Percentiles rank a stretch among this genome's conserved stretches.
Evolutionary conservation across 345 rosid species (phyloP).

Genomic region (Limnanthes douglasii): DNA sequence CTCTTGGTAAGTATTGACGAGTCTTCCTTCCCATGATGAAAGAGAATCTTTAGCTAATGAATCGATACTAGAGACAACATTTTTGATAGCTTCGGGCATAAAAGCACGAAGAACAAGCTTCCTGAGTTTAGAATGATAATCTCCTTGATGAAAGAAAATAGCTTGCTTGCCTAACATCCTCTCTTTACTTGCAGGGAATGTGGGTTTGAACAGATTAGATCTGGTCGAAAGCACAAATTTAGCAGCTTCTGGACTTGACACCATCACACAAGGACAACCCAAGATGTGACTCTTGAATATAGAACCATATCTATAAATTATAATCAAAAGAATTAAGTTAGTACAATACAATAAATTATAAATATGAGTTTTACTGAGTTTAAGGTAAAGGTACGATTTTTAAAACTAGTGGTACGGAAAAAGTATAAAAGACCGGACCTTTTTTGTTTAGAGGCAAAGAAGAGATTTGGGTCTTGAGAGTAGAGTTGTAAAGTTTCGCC

Average conservation of each 20-base stretch:
- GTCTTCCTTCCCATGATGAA: slow-evolving; percentile 26
- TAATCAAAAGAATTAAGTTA: background rate
- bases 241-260: slow-evolving; percentile 76
- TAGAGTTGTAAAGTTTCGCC: slow-evolving; percentile 84
- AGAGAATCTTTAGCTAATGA: slow-evolving; percentile 31
- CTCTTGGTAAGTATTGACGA: slow-evolving; percentile 51
- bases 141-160: slow-evolving; percentile 78
- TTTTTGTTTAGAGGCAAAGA: slow-evolving; percentile 52
- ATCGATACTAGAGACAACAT: slow-evolving; percentile 37
- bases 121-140: slow-evolving; percentile 55
- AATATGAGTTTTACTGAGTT: too few relatives aligned
- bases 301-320: slow-evolving; percentile 39
- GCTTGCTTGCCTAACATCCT: slow-evolving; percentile 77
- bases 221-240: slow-evolving; percentile 54
- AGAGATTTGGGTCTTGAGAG: slow-evolving; percentile 79
- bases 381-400: background rate
- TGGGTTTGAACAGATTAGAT: slow-evolving; percentile 73
- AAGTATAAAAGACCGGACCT: slow-evolving; percentile 15
- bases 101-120: slow-evolving; percentile 78
- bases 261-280: slow-evolving; percentile 86
- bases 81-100: slow-evolving; percentile 43
- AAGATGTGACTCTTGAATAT: slow-evolving; percentile 72
- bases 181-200: slow-evolving; percentile 84
- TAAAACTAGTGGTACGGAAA: background rate
- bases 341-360: background rate